Percentiles rank a stretch among this genome's conserved stretches.
Evolutionary conservation across 2,329 filamentous ascomycete genomes (phyloP).

Genomic region (Fonsecaea monophora): DNA sequence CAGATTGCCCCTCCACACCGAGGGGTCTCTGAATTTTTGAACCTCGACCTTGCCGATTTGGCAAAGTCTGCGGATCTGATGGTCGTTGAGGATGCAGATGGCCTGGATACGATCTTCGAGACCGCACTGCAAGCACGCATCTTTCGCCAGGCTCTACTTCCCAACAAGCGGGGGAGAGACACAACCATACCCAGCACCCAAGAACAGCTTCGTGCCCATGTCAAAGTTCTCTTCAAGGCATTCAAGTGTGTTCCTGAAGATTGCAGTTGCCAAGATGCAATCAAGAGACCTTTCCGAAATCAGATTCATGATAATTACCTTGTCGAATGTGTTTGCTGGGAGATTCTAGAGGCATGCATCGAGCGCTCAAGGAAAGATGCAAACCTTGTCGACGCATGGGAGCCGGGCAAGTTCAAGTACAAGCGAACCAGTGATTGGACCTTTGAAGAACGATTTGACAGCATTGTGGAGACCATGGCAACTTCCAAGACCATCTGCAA

Average conservation of each 20-base stretch:
- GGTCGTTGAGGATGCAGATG: conserved; percentile 5
- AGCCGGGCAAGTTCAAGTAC: conserved; percentile 38
- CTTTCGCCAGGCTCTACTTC: conserved; percentile 30
- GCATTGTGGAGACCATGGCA: conserved; percentile 31
- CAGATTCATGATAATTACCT: conserved; percentile 38
- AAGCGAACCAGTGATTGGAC: conserved; percentile 27
- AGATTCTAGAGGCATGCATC: conserved; percentile 44
- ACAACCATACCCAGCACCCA: conserved; percentile 41
- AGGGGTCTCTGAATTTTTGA: conserved; percentile 17
- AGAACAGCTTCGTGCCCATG: conserved; percentile 40
- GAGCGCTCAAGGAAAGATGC: conserved; percentile 35
- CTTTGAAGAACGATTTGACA: conserved; percentile 40
- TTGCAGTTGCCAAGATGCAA: conserved; percentile 43
- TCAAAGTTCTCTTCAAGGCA: conserved; percentile 44
- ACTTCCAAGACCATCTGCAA: conserved; percentile 51
- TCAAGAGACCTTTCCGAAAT: conserved; percentile 45
- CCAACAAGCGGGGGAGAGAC: conserved; percentile 32
- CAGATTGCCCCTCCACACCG: conserved; percentile 8
- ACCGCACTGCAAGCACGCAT: conserved; percentile 21
- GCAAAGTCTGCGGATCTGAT: conserved; percentile 17
- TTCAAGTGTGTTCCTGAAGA: conserved; percentile 44
- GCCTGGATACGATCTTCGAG: conserved; percentile 21
- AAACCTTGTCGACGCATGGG: conserved; percentile 41
- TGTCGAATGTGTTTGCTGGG: conserved; percentile 46
- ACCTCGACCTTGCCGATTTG: conserved; percentile 6